These are phyloP conservation scores for Jatropha curcas DNA, from an alignment of 345 rosid species.

Conservation along the genomic window DNA sequence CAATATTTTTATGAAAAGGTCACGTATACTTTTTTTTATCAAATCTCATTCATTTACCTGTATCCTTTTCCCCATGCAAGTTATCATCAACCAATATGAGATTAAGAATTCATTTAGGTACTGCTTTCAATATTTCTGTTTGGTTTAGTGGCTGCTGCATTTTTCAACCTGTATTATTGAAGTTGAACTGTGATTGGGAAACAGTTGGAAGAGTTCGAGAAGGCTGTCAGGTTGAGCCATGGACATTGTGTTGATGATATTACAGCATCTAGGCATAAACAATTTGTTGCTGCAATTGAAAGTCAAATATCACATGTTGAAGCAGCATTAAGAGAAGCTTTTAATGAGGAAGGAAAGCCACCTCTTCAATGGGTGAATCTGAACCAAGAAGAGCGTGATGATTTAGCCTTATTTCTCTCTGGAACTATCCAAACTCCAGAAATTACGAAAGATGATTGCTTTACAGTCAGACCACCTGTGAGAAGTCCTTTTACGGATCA, in stretches of 20 bases:
- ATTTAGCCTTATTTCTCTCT: conserved; percentile 76
- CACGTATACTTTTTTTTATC: not conserved
- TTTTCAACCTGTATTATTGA: not conserved
- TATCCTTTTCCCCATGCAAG: not conserved
- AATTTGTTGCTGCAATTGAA: conserved; percentile 69
- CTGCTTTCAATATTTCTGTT: not conserved
- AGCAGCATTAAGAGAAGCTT: conserved; percentile 51
- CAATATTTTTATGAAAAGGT: no score
- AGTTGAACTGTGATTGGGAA: conserved; percentile 28
- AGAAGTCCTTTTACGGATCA: conserved; percentile 33
- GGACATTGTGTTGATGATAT: conserved; percentile 47
- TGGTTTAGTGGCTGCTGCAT: not conserved
- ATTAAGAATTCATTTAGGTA: not conserved
- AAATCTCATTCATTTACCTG: not conserved
- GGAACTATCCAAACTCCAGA: conserved; percentile 46
- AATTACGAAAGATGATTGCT: conserved; percentile 35
- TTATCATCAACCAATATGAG: not conserved
- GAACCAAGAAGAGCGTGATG: conserved; percentile 78
- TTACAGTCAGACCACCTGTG: conserved; percentile 24
- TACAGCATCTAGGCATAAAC: conserved; percentile 63
- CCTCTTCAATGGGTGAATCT: conserved; percentile 71
- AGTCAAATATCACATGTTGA: conserved; percentile 65
- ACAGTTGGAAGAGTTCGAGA: conserved; percentile 88
- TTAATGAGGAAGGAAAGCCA: conserved; percentile 58
- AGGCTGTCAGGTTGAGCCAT: conserved; percentile 64